These are phyloP conservation scores for Didymella exigua DNA, from an alignment of 2,329 filamentous ascomycete genomes.

Conservation along the genomic window DNA sequence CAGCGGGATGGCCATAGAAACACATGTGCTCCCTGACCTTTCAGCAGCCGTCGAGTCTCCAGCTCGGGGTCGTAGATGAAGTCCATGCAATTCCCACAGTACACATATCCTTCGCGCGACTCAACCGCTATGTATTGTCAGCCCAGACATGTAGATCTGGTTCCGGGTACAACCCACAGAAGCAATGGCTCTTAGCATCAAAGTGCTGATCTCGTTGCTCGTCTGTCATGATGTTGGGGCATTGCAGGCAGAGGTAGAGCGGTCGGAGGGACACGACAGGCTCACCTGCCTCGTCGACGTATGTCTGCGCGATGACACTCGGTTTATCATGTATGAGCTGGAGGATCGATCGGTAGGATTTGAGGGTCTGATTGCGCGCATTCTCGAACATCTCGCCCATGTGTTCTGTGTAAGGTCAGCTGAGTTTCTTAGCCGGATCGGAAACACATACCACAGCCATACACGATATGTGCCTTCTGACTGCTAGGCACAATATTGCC, in stretches of 20 bases:
- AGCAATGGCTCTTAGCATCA: constrained; percentile 71
- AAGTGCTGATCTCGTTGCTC: constrained; percentile 71
- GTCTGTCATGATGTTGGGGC: constrained; percentile 69
- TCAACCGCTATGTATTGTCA: constrained; percentile 68
- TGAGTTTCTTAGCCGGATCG: background rate
- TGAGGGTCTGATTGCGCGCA: constrained; percentile 70
- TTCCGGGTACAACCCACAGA: constrained; percentile 64
- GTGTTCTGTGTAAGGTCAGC: constrained; percentile 63
- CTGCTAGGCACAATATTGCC: constrained; percentile 47
- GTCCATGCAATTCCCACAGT: constrained; percentile 82
- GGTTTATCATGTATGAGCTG: constrained; percentile 72
- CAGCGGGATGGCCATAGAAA: constrained; percentile 25
- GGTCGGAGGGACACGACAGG: constrained; percentile 58
- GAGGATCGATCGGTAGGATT: constrained; percentile 74
- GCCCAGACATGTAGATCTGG: constrained; percentile 10
- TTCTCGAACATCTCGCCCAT: constrained; percentile 71
- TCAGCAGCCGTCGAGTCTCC: constrained; percentile 74
- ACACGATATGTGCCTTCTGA: constrained; percentile 50
- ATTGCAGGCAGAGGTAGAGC: constrained; percentile 68
- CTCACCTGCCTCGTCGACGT: constrained; percentile 57
- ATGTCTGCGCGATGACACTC: constrained; percentile 69
- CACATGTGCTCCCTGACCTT: constrained; percentile 56
- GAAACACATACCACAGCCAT: constrained; percentile 49
- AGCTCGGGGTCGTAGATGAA: constrained; percentile 82
- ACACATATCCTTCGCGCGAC: constrained; percentile 74